Conservation (phyloP, 768 basidiomycete species). For the Kwoniella sp. region DNA sequence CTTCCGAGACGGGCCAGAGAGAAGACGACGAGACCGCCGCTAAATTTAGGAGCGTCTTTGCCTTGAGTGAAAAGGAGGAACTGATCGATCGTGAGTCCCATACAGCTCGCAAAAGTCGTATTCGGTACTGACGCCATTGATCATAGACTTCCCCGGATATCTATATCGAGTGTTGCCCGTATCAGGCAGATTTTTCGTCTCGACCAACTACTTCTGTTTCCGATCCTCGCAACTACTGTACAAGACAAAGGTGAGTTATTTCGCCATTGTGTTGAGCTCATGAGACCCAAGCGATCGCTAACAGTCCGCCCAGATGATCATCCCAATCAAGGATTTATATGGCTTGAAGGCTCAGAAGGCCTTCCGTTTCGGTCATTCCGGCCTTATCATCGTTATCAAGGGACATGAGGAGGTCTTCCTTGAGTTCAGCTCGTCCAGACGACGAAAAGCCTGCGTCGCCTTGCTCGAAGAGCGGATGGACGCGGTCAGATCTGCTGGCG, state of each 20-base stretch:
- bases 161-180: slow-evolving; percentile 87
- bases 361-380: slow-evolving; percentile 84
- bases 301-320: slow-evolving; percentile 71
- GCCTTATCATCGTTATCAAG: slow-evolving; percentile 84
- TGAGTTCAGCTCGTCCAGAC: slow-evolving; percentile 80
- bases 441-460: slow-evolving; percentile 73
- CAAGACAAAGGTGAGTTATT: slow-evolving; percentile 72
- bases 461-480: slow-evolving; percentile 82
- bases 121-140: neutral
- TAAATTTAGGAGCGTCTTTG: slow-evolving; percentile 80
- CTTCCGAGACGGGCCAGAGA: slow-evolving; percentile 60
- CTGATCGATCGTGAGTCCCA: slow-evolving; percentile 77
- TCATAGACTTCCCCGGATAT: slow-evolving; percentile 85
- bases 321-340: slow-evolving; percentile 86
- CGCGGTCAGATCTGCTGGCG: slow-evolving; percentile 59
- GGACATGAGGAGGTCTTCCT: slow-evolving; percentile 98
- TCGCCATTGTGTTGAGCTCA: too few species aligned
- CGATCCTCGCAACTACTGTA: slow-evolving; percentile 80
- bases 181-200: slow-evolving; percentile 82
- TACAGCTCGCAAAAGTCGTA: too few species aligned
- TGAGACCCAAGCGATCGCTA: too few species aligned
- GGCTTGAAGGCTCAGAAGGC: slow-evolving; percentile 81
- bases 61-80: slow-evolving; percentile 82
- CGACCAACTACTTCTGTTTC: slow-evolving; percentile 93
- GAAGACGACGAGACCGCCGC: slow-evolving; percentile 60